Evolutionary conservation across 2,329 filamentous ascomycete genomes (phyloP).

Genomic region (Fusarium nygamai): DNA sequence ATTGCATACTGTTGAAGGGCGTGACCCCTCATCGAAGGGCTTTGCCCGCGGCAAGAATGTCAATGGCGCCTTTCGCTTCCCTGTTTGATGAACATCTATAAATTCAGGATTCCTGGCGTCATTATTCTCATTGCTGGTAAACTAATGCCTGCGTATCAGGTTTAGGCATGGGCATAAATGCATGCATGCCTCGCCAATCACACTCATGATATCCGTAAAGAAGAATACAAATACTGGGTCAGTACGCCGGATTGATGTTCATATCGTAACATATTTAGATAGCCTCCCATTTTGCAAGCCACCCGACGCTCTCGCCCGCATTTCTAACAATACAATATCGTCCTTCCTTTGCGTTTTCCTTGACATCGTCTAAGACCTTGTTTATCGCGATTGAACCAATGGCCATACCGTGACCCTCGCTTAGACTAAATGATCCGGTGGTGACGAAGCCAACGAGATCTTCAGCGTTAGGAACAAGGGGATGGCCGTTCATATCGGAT

Average conservation of each 20-base stretch:
- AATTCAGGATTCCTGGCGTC: slow-evolving; percentile 3
- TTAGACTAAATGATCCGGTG: slow-evolving; percentile 83
- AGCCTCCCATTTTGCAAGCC: slow-evolving; percentile 82
- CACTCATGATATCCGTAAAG: background rate
- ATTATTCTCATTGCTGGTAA: background rate
- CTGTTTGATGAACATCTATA: background rate
- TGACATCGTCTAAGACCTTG: slow-evolving; percentile 59
- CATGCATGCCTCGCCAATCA: background rate
- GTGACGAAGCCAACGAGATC: slow-evolving; percentile 93
- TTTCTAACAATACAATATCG: slow-evolving; percentile 82
- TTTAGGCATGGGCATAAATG: background rate
- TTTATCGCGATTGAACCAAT: slow-evolving; percentile 75
- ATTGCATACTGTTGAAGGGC: background rate
- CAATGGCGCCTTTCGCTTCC: slow-evolving; percentile 43
- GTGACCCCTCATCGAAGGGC: slow-evolving; percentile 5
- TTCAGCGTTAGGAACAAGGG: slow-evolving; percentile 74
- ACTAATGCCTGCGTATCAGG: slow-evolving; percentile 3
- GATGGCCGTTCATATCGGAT: slow-evolving; percentile 61
- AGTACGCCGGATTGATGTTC: background rate
- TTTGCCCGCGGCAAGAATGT: slow-evolving; percentile 29
- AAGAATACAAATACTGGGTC: background rate
- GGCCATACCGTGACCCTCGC: slow-evolving; percentile 77
- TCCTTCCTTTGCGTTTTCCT: slow-evolving; percentile 52
- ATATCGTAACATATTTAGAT: slow-evolving; percentile 50
- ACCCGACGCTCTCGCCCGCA: slow-evolving; percentile 80